phyloP scores from a whole-genome alignment of 2,329 filamentous ascomycete species.

The Fusarium torulosum region DNA sequence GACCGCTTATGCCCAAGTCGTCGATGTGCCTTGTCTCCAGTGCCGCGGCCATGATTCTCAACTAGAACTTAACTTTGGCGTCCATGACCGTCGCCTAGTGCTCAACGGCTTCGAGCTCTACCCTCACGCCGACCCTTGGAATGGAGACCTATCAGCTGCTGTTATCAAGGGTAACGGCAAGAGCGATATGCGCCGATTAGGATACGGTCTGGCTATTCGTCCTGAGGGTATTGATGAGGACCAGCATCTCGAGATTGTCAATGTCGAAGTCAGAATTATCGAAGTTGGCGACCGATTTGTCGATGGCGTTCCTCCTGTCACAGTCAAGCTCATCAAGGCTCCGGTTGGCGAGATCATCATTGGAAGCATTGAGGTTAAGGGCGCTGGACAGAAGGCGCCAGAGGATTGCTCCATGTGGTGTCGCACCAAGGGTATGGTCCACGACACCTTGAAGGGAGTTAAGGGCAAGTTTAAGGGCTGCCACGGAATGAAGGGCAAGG shows the following conservation, averaged over 20 bases:
- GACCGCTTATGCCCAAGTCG: slow-evolving; percentile 52
- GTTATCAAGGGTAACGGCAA: slow-evolving; percentile 58
- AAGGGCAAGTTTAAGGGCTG: slow-evolving; percentile 48
- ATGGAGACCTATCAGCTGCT: slow-evolving; percentile 59
- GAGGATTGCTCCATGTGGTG: slow-evolving; percentile 64
- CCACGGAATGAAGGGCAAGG: slow-evolving; percentile 38
- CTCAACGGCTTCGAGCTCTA: slow-evolving; percentile 73
- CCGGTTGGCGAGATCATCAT: slow-evolving; percentile 68
- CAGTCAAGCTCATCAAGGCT: slow-evolving; percentile 72
- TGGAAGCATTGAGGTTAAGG: slow-evolving; percentile 58
- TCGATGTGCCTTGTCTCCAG: slow-evolving; percentile 66
- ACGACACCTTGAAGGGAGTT: slow-evolving; percentile 46
- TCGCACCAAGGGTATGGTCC: slow-evolving; percentile 58
- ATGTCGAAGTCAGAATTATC: slow-evolving; percentile 69
- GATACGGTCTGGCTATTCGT: slow-evolving; percentile 62
- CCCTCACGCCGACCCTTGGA: slow-evolving; percentile 62
- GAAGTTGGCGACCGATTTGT: slow-evolving; percentile 70
- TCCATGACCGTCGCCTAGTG: slow-evolving; percentile 63
- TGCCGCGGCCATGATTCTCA: slow-evolving; percentile 63
- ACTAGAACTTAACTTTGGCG: slow-evolving; percentile 66
- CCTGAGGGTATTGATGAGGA: slow-evolving; percentile 62
- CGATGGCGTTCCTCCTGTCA: slow-evolving; percentile 66
- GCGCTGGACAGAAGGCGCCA: slow-evolving; percentile 31
- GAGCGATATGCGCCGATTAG: slow-evolving; percentile 57
- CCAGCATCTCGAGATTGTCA: slow-evolving; percentile 64